Evolutionary conservation across 352 stramenopile species (phyloP).

Genomic region (Globisporangium spinosum): DNA sequence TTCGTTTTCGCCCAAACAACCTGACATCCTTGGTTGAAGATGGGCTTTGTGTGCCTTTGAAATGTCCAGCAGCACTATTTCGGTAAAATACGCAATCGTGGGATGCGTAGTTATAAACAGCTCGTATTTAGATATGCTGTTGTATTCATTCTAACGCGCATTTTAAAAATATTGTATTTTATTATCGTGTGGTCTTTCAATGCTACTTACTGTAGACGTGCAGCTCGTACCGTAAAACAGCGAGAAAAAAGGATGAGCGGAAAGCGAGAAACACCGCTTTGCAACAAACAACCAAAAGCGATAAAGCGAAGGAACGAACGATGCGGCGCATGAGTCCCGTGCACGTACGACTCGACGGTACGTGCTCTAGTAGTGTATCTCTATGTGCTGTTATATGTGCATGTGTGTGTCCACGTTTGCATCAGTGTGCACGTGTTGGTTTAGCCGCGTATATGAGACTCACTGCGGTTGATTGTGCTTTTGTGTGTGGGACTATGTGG

Average conservation of each 20-base stretch:
- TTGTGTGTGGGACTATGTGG: neutral
- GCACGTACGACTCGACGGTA: constrained; percentile 11
- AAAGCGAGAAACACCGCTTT: constrained; percentile 2
- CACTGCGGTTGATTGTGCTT: neutral
- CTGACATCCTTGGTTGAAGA: too few relatives aligned
- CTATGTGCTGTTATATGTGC: neutral
- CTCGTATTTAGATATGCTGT: too few relatives aligned
- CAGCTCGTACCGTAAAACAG: neutral
- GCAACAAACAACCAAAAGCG: neutral
- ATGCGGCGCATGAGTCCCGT: constrained; percentile 8
- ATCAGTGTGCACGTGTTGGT: neutral
- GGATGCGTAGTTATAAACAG: too few relatives aligned
- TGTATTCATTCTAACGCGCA: too few relatives aligned
- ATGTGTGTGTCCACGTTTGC: neutral
- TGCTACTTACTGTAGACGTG: too few relatives aligned
- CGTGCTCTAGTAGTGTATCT: neutral
- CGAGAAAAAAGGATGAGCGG: constrained; percentile 1
- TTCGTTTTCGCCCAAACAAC: too few relatives aligned
- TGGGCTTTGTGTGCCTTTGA: too few relatives aligned
- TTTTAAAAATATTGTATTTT: too few relatives aligned
- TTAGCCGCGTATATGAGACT: neutral
- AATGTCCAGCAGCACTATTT: too few relatives aligned
- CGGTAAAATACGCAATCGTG: too few relatives aligned
- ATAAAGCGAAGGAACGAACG: constrained; percentile 1
- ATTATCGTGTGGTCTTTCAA: too few relatives aligned